These are phyloP conservation scores for Penicillium paradoxum DNA, from an alignment of 495 filamentous ascomycete genomes.

Conservation along the genomic window DNA sequence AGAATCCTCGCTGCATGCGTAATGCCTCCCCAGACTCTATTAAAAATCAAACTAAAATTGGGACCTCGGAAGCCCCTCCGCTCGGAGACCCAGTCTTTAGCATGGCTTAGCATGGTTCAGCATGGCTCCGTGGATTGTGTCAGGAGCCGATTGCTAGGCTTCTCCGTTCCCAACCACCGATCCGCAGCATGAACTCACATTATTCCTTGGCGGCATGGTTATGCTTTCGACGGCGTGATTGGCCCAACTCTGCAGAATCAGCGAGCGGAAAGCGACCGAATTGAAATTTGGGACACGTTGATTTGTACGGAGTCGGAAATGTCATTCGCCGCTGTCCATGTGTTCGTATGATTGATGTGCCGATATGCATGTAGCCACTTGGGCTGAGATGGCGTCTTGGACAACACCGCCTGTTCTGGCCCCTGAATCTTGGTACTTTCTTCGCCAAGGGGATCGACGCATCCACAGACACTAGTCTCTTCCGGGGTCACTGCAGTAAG, in stretches of 20 bases:
- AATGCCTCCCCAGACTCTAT: conserved; percentile 3
- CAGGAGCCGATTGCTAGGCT: not conserved
- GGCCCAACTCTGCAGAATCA: not conserved
- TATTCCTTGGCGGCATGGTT: conserved; percentile 9
- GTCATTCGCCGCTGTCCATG: not conserved
- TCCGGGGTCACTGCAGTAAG: conserved; percentile 7
- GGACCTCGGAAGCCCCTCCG: too few species aligned
- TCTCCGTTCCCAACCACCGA: not conserved
- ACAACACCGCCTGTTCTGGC: conserved; percentile 1
- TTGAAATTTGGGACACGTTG: not conserved
- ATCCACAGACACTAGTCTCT: not conserved
- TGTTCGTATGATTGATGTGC: not conserved
- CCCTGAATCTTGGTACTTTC: not conserved
- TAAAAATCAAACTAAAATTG: not conserved
- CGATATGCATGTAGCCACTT: not conserved
- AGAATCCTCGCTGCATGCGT: conserved; percentile 6
- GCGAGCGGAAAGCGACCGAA: not conserved
- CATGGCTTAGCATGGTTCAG: too few species aligned
- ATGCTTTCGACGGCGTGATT: not conserved
- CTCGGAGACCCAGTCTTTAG: not conserved
- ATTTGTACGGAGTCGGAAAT: not conserved
- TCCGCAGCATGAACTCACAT: not conserved
- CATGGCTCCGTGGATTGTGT: not conserved
- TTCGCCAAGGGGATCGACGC: conserved; percentile 9
- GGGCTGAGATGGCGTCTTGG: not conserved